Percentiles rank a stretch among this genome's conserved stretches.
These are phyloP conservation scores for Curvularia spicifera DNA, from an alignment of 2,329 filamentous ascomycete species.

Conservation along the genomic window DNA sequence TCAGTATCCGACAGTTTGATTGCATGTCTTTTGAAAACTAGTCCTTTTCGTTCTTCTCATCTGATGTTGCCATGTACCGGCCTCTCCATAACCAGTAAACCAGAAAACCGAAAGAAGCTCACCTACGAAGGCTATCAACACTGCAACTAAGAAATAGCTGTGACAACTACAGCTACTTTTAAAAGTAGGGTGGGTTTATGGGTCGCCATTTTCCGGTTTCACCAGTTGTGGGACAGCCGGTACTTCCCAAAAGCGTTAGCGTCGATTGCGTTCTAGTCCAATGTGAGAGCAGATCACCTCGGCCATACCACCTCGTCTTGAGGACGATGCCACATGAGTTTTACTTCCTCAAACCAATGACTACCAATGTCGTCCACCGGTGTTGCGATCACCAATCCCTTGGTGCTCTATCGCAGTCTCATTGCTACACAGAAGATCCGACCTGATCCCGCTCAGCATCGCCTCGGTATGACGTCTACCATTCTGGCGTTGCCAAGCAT, in stretches of 20 bases:
- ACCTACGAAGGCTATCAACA: no score
- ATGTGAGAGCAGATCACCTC: constrained; percentile 30
- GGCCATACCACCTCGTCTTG: constrained; percentile 17
- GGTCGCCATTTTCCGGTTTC: no score
- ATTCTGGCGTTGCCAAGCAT: constrained; percentile 20
- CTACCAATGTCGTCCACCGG: constrained; percentile 45
- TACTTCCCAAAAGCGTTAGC: constrained; percentile 27
- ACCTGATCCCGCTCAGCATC: constrained; percentile 74
- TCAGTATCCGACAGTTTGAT: constrained; percentile 10
- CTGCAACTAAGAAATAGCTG: no score
- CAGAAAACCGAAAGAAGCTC: no score
- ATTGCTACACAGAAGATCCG: constrained; percentile 70
- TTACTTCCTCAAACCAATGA: constrained; percentile 31
- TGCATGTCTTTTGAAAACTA: background rate
- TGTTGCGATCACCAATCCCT: constrained; percentile 67
- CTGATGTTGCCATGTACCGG: constrained; percentile 1
- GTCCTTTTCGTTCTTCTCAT: background rate
- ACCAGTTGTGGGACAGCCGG: background rate
- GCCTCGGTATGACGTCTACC: constrained; percentile 57
- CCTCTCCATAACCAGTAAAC: no score
- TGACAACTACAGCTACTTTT: no score
- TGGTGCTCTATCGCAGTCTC: constrained; percentile 76
- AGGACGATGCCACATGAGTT: constrained; percentile 16
- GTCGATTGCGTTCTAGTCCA: constrained; percentile 33
- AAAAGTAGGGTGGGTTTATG: no score